Base-by-base conservation (phyloP, 805 yeast species). In the Suhomyces faveliae region DNA sequence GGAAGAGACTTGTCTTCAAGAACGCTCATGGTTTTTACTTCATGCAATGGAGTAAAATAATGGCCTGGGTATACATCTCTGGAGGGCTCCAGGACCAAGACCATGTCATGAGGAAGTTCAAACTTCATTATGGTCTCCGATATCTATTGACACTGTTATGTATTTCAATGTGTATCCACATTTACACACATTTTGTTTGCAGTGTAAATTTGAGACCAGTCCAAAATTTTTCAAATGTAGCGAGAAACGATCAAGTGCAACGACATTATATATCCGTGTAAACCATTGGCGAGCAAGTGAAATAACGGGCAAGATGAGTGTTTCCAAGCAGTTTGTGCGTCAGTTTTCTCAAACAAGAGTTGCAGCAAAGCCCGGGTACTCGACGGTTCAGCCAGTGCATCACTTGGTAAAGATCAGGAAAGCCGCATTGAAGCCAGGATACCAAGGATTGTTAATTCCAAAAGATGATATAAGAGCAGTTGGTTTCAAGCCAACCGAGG, bases 341-440 rank as follows among this genome's bases (percentile, higher is more conserved):
- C 62, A 52, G 59, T 51, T 71, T 57, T 44, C 68, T 60, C 33
- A 68, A 68, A 49, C 78, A 70, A 64, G 78, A 78, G 43, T 85
- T 82, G 24, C 80, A 78, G 43, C 53, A 40, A 70, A 61, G 47
- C 55, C 74, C 11, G 75, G 75, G 7, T 73, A 72, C 64, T 85
- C 95, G 35, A 78, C 88, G 44, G 91, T 89, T 30, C 80, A 85
- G 43, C 98, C 99, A 1, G 95, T 92, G 12, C 99, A 94, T 66
- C 99, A 94, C 68, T 77, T 81, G 50, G 87, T 92, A 39, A 81
- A 80, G 55, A 82, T 89, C 61, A 78, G 80, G 59, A 94, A 94
- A 66, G 70, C 82, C 33, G 79, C 80, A 46, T 77, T 92, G 43
- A 85, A 91, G 30, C 90, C 92, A 48, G 75, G 84, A 51, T 87